Percentiles rank a stretch among this genome's conserved stretches.
Conservation (phyloP, 768 basidiomycete species). For the Agaricus sinodeliciosus region DNA sequence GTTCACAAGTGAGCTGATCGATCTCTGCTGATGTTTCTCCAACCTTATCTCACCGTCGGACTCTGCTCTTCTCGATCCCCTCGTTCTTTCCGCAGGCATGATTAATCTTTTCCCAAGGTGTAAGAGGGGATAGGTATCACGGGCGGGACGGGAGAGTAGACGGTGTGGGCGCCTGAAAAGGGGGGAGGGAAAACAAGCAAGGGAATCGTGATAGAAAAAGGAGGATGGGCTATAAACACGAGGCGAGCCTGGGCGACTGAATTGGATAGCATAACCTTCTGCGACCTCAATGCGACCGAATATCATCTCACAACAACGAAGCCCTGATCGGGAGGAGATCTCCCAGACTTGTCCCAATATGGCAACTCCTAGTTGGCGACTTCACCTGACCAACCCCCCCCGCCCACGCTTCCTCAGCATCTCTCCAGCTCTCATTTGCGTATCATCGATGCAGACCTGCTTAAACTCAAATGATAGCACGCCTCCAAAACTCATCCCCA, state of each 20-base stretch:
- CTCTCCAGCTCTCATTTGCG: neutral
- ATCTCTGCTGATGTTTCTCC: neutral
- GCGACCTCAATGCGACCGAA: conserved; percentile 9
- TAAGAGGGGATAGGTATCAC: conserved; percentile 5
- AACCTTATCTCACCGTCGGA: conserved; percentile 18
- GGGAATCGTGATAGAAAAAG: conserved; percentile 18
- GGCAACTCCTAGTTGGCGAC: conserved; percentile 5
- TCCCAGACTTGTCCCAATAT: conserved; percentile 15
- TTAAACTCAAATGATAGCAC: neutral
- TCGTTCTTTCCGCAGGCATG: conserved; percentile 29
- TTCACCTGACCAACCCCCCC: conserved; percentile 5
- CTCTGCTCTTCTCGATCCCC: conserved; percentile 18
- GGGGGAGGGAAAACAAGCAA: conserved; percentile 16
- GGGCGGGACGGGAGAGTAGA: conserved; percentile 9
- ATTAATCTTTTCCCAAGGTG: neutral
- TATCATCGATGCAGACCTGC: neutral
- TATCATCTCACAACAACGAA: conserved; percentile 15
- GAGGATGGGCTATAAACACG: conserved; percentile 25
- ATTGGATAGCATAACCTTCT: conserved; percentile 17
- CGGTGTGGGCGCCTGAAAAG: conserved; percentile 4
- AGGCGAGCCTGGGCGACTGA: conserved; percentile 19
- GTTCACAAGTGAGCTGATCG: conserved; percentile 1
- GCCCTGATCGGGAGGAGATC: conserved; percentile 27
- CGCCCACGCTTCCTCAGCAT: neutral
- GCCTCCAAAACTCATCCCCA: neutral